Evolutionary conservation across 2,329 filamentous ascomycete genomes (phyloP), one percentile per base, ranked within the genome.

Genomic region (Daldinia eschscholtzii): DNA sequence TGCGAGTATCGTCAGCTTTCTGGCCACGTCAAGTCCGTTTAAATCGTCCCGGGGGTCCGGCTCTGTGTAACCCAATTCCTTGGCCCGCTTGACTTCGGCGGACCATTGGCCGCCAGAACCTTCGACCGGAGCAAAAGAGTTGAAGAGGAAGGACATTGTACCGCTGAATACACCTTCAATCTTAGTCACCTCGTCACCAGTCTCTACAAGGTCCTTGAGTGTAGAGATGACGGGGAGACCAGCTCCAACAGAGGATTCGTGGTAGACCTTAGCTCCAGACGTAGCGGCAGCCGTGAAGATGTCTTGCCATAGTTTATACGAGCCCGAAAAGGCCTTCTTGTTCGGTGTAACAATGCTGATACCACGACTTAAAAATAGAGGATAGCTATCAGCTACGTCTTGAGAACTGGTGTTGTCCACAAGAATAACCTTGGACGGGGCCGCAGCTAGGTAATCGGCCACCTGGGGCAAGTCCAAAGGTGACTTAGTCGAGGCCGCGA

Each of bases 121-220:
- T 57, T 89, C 88, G 2, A 91, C 90, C 0, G 96, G 96, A 56
- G 94, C 93, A 80, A 98, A 99, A 23, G 90, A 94, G 86, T 98
- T 98, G 89, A 99, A 98, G 44, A 99, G 86, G 86, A 98, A 99
- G 42, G 93, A 97, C 89, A 99, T 95, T 62, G 96, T 99, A 71
- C 96, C 96, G 69, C 93, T 97, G 83, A 99, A 98, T 58, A 99
- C 94, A 73, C 96, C 96, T 83, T 98, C 95, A 74, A 99, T 97
- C 82, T 91, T 94, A 61, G 88, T 93, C 4, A 99, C 91, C 79
- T 93, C 87, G 78, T 99, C 96, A 46, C 96, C 96, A 1, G 96
- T 99, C 70, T 94, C 92, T 26, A 98, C 88, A n/a, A 99, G 87
- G 76, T 99, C 96, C 78, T 94, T 94, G 71, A 99, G 84, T 0